Evolutionary conservation across 2,329 filamentous ascomycete genomes (phyloP).

Genomic region (Zopfia rhizophila): DNA sequence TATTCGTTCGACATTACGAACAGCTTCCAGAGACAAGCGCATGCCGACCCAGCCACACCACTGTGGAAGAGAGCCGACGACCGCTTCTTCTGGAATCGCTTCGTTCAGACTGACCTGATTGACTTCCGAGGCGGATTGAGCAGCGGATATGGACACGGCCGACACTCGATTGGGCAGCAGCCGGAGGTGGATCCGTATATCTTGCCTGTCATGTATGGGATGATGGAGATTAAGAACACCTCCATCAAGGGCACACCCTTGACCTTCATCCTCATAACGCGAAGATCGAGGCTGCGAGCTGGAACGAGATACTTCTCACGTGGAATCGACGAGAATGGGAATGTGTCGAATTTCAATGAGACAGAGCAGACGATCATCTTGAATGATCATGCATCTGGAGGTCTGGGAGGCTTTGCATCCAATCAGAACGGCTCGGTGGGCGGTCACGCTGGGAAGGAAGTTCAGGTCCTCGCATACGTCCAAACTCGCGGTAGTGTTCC

Average conservation of each 20-base stretch:
- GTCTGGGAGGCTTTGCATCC: conserved; percentile 81
- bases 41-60: conserved; percentile 75
- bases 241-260: conserved; percentile 85
- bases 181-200: conserved; percentile 89
- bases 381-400: conserved; percentile 79
- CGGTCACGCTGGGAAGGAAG: conserved; percentile 72
- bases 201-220: conserved; percentile 93
- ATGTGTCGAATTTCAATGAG: conserved; percentile 99
- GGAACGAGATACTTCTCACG: conserved; percentile 96
- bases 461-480: conserved; percentile 92
- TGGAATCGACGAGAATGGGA: conserved; percentile 89
- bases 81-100: conserved; percentile 98
- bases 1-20: conserved; percentile 98
- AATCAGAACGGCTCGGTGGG: conserved; percentile 75
- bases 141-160: conserved; percentile 61
- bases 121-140: conserved; percentile 76
- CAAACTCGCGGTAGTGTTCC: conserved; percentile 97
- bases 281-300: conserved; percentile 85
- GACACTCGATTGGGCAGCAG: conserved; percentile 75
- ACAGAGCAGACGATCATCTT: conserved; percentile 92
- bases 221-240: conserved; percentile 90
- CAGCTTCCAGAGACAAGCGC: conserved; percentile 92
- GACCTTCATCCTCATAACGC: conserved; percentile 87
- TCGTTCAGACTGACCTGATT: conserved; percentile 90
- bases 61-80: conserved; percentile 95